Base-by-base conservation (phyloP, 140 eudicot species). In the Bidens hawaiensis region DNA sequence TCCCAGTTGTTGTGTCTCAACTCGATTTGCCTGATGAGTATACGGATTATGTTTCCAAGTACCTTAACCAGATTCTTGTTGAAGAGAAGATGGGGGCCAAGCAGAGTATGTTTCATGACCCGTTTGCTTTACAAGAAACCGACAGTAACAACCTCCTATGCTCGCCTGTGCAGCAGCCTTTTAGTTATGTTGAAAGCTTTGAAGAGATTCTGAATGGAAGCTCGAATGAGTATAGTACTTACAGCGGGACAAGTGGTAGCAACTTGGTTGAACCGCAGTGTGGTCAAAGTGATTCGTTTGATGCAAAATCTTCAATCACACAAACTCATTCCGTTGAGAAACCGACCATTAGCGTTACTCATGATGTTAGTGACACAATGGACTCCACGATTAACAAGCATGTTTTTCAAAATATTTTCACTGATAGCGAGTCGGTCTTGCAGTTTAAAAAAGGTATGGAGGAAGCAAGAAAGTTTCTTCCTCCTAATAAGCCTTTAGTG, bases 391-490 rank as follows among this genome's bases (percentile, higher is more conserved):
- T 51, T 3, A 46, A 65, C 54, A 12, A 68, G 1, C 69, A 71
- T 2, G 16, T 68, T 63, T 38, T 66, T 43, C 71, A 69, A 47
- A 69, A 54, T 27, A 73, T 87, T 15, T 84, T 70, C 50, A 76
- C 65, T 9, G 75, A 84, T 62, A 77, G 64, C 1, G 79, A 88
- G 28, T 82, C 94, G 1, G 75, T 88, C 47, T 62, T 77, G 72
- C 83, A 72, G 66, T 90, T 79, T 60, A 64, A 78, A 68, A 82
- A 60, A 53, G 97, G 96, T 28, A 74, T 77, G 86, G 96, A 87
- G 67, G 96, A 87, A 76, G 95, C 97, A 12, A 79, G 76, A 64
- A 90, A 84, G 50, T 90, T 90, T 56, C 90, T 90, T 64, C 96
- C 97, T 19, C 69, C 62, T 27, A 66, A 23, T 21, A 79, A 63